phyloP scores from a whole-genome alignment of 352 stramenopile species.

The Globisporangium paroecandrum region DNA sequence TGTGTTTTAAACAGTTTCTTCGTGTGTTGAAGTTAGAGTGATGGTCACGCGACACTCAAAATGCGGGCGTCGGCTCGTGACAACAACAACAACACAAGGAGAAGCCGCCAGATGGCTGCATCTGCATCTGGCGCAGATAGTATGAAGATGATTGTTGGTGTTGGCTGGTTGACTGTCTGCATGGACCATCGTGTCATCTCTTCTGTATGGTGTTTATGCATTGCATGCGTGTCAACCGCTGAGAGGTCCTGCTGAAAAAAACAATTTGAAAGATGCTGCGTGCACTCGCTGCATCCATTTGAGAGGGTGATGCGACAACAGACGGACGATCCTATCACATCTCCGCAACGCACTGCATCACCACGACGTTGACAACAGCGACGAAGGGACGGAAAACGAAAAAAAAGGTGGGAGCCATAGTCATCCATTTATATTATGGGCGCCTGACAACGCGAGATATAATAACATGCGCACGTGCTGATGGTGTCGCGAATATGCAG shows the following conservation, averaged over 20 bases:
- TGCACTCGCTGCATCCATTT: constrained; percentile 5
- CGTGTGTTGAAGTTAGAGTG: constrained; percentile 14
- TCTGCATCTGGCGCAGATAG: background rate
- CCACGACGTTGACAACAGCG: background rate
- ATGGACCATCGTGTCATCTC: background rate
- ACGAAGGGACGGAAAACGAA: background rate
- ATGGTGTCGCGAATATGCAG: background rate
- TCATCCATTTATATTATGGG: background rate
- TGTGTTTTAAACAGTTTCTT: background rate
- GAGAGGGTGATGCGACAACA: constrained; percentile 3
- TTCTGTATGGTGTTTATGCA: background rate
- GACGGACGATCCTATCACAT: constrained; percentile 11
- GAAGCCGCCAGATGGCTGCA: constrained; percentile 2
- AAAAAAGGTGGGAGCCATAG: background rate
- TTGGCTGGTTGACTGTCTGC: background rate
- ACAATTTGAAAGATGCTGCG: background rate
- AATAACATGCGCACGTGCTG: background rate
- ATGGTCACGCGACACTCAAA: constrained; percentile 11
- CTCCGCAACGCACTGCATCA: background rate
- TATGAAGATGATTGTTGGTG: background rate
- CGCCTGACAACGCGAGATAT: background rate
- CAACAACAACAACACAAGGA: constrained; percentile 1
- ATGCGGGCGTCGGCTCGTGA: constrained; percentile 1
- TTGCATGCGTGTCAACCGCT: background rate
- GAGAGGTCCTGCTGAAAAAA: background rate